phyloP scores from a whole-genome alignment of 768 basidiomycete genomes.

The Boletus vermiculosoides region DNA sequence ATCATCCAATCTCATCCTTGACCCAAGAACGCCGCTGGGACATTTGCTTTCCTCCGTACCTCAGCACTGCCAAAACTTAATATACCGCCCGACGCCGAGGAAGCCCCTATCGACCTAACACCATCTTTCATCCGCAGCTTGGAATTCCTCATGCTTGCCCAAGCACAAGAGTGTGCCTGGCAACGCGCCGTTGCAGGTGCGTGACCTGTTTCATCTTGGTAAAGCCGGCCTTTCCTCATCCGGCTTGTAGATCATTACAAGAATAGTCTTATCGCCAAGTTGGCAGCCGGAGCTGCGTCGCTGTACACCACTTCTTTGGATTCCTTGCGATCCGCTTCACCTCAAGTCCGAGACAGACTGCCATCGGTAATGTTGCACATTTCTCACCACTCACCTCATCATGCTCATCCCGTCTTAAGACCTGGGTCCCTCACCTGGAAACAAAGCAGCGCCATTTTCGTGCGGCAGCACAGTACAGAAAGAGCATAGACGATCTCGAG shows the following conservation, averaged over 20 bases:
- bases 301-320: constrained; percentile 57
- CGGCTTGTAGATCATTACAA: constrained; percentile 54
- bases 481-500: constrained; percentile 86
- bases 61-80: constrained; percentile 53
- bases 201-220: constrained; percentile 1
- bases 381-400: not conserved
- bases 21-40: constrained; percentile 66
- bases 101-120: constrained; percentile 66
- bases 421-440: constrained; percentile 78
- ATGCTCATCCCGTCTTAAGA: constrained; percentile 35
- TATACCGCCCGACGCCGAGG: constrained; percentile 48
- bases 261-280: constrained; percentile 79
- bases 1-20: constrained; percentile 15
- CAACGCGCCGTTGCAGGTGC: constrained; percentile 84
- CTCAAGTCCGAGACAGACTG: constrained; percentile 46
- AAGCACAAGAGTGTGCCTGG: constrained; percentile 98
- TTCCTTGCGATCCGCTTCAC: constrained; percentile 43
- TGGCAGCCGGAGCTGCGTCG: constrained; percentile 72
- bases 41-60: constrained; percentile 57
- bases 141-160: constrained; percentile 80
- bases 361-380: constrained; percentile 47
- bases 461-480: constrained; percentile 85
- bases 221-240: not conserved
- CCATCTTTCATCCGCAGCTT: constrained; percentile 58
- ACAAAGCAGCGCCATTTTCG: constrained; percentile 83